Evolutionary conservation across 129 eudicot species (phyloP).

Genomic region (Flaveria linearis): DNA sequence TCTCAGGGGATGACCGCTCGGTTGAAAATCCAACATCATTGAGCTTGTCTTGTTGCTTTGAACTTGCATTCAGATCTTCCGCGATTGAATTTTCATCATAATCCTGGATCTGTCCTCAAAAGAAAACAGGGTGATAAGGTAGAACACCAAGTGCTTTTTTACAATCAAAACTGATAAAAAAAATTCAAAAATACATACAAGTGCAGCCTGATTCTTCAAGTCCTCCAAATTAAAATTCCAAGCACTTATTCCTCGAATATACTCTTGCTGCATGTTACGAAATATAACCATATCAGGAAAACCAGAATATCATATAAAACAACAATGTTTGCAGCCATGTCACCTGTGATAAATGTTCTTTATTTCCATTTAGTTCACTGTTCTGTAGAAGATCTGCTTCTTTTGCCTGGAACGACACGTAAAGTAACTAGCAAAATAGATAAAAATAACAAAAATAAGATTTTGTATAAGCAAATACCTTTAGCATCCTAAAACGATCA

Average conservation of each 20-base stretch:
- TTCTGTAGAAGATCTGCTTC: constrained; percentile 87
- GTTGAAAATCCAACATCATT: constrained; percentile 43
- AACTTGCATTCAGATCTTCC: constrained; percentile 43
- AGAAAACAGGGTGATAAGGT: constrained; percentile 12
- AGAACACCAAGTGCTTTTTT: constrained; percentile 9
- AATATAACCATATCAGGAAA: constrained; percentile 22
- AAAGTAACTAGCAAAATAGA: constrained; percentile 5
- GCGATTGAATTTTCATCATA: constrained; percentile 46
- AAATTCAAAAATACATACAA: constrained; percentile 48
- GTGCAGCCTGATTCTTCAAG: constrained; percentile 94
- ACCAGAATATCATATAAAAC: not conserved
- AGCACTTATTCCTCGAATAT: constrained; percentile 94
- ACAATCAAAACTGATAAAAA: constrained; percentile 4
- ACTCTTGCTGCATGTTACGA: constrained; percentile 77
- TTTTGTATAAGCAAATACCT: constrained; percentile 51
- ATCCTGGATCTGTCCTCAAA: constrained; percentile 66
- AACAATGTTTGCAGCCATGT: constrained; percentile 21
- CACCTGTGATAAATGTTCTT: constrained; percentile 96
- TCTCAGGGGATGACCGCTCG: constrained; percentile 44
- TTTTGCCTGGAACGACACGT: constrained; percentile 65
- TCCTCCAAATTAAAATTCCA: constrained; percentile 99
- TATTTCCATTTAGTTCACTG: constrained; percentile 73
- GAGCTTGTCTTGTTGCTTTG: constrained; percentile 46
- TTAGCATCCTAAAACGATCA: constrained; percentile 79
- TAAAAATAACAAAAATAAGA: not conserved